Evolutionary conservation across 2,329 filamentous ascomycete genomes (phyloP).

Genomic region (Beauveria sp.): DNA sequence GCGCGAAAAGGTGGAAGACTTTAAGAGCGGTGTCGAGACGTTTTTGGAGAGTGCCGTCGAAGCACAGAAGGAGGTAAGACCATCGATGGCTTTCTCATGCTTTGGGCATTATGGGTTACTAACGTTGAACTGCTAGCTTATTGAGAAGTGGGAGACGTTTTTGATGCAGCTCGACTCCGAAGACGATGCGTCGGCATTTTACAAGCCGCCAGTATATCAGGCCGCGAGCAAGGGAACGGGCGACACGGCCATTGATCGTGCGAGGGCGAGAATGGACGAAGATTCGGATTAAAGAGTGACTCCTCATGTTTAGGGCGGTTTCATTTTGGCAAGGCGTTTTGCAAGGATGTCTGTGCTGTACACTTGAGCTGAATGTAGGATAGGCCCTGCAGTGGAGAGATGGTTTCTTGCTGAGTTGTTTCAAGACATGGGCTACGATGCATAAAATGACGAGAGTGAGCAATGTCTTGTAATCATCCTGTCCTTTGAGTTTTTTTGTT

Average conservation of each 20-base stretch:
- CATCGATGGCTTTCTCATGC: neutral
- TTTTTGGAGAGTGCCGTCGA: conserved; percentile 96
- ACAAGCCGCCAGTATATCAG: conserved; percentile 54
- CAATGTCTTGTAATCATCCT: neutral
- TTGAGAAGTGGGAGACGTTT: conserved; percentile 97
- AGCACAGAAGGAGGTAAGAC: conserved; percentile 88
- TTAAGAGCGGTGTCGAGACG: conserved; percentile 96
- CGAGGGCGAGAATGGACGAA: conserved; percentile 50
- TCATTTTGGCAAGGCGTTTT: conserved; percentile 6
- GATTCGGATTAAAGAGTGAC: conserved; percentile 44
- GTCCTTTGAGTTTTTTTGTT: neutral
- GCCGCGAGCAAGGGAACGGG: conserved; percentile 40
- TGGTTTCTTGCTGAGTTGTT: neutral
- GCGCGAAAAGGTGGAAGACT: conserved; percentile 96
- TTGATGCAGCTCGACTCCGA: conserved; percentile 92
- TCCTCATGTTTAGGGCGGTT: neutral
- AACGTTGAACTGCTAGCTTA: conserved; percentile 36
- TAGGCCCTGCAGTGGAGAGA: neutral
- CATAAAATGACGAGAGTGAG: neutral
- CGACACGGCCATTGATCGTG: conserved; percentile 53
- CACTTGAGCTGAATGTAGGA: neutral
- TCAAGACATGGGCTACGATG: neutral
- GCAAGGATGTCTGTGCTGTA: neutral
- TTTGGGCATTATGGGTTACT: conserved; percentile 7
- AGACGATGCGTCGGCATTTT: conserved; percentile 68